phyloP scores from a whole-genome alignment of 192 early-diverging fungal species.

The Podila minutissima region DNA sequence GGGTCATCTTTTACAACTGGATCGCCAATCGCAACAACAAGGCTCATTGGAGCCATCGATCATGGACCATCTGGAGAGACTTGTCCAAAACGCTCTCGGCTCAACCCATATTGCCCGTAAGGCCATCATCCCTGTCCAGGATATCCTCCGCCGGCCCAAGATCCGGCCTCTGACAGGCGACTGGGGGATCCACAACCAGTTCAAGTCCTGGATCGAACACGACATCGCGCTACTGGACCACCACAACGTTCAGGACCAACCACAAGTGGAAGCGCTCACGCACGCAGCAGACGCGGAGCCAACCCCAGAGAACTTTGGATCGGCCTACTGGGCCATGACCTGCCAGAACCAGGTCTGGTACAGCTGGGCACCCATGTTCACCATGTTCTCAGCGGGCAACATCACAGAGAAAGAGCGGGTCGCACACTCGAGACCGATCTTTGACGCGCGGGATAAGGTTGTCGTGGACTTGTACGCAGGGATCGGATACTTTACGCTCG shows the following conservation, averaged over 20 bases:
- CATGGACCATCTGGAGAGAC: conserved; percentile 17
- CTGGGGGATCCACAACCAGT: conserved; percentile 48
- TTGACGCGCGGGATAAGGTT: conserved; percentile 25
- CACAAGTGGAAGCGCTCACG: not conserved
- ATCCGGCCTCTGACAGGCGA: conserved; percentile 47
- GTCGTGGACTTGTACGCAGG: conserved; percentile 56
- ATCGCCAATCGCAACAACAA: conserved; percentile 6
- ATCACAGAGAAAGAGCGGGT: conserved; percentile 55
- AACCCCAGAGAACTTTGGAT: conserved; percentile 5
- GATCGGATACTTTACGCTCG: conserved; percentile 52
- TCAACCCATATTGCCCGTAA: conserved; percentile 50
- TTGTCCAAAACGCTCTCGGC: conserved; percentile 23
- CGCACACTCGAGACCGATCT: conserved; percentile 38
- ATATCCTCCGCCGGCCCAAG: conserved; percentile 49
- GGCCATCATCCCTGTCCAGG: conserved; percentile 48
- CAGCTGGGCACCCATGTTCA: conserved; percentile 53
- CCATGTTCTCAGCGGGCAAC: conserved; percentile 57
- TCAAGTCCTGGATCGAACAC: conserved; percentile 38
- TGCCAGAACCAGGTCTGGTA: conserved; percentile 51
- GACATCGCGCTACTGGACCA: conserved; percentile 14
- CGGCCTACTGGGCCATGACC: conserved; percentile 42
- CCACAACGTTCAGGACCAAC: not conserved
- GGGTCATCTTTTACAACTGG: conserved; percentile 6
- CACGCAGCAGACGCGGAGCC: conserved; percentile 5
- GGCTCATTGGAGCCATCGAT: not conserved